Base-by-base conservation (phyloP, 306 rosid species). In the Ormosia emarginata region DNA sequence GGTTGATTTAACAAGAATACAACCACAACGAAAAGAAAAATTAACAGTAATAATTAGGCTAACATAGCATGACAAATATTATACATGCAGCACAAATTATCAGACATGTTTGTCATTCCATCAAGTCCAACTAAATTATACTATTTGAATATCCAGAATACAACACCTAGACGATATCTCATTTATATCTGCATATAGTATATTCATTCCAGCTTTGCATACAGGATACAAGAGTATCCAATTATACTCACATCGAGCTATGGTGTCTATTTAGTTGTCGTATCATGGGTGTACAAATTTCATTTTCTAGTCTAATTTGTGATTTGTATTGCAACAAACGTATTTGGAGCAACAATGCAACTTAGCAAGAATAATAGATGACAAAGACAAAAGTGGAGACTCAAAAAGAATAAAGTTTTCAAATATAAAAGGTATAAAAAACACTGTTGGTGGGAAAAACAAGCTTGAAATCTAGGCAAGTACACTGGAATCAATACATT, bases 391-490 rank as follows among this genome's bases (percentile, higher is more conserved):
- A 57, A 34, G 46, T 41, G n/a, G 65, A 71, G 41, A 41, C 46
- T 13, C 14, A 75, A 33, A 39, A 53, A 56, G 47, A 71, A 80
- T 0, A 39, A 14, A 8, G 6, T 8, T 58, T 67, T 44, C 7
- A 71, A 70, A 80, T 67, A 63, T 56, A 76, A 63, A 69, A 39
- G 75, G 44, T 71, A 75, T 79, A 82, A 32, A 80, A 47, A 33
- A 74, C 56, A 58, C 50, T 74, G 50, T 13, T 63, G 58, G 46
- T 32, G 18, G 37, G 43, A 37, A 50, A 67, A 7, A 71, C 71
- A 34, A 71, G 8, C 57, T 53, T 18, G 77, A 78, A 85, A 77
- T 80, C 29, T 39, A 74, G 40, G 62, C 18, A 43, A 70, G 62
- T 68, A 47, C 34, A 36, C 17, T 37, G 69, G 46, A 80, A 61